Conservation (phyloP, 345 rosid genomes). For the Eucalyptus urophylla region DNA sequence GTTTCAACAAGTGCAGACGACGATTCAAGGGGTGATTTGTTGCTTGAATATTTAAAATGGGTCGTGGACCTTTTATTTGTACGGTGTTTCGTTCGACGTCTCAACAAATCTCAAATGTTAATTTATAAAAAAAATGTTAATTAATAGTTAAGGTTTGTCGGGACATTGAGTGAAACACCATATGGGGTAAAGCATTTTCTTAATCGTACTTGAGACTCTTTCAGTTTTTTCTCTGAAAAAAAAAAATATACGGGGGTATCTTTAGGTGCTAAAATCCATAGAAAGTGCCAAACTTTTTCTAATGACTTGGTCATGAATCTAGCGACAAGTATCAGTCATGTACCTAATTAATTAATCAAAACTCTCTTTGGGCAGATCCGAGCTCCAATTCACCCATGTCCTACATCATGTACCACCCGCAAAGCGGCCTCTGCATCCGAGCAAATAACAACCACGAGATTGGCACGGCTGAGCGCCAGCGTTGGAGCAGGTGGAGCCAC, state of each 20-base stretch:
- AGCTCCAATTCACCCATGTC: neutral
- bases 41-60: neutral
- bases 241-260: no score
- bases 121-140: neutral
- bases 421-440: slow-evolving; percentile 7
- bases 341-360: neutral
- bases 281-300: neutral
- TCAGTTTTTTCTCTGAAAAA: neutral
- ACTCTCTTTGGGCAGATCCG: slow-evolving; percentile 9
- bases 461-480: neutral
- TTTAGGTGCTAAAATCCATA: neutral
- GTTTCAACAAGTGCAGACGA: neutral
- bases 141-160: neutral
- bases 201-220: no score
- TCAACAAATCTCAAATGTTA: neutral
- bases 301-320: neutral
- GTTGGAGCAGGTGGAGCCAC: neutral
- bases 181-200: no score
- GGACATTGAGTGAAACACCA: neutral
- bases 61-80: neutral
- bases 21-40: neutral
- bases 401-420: slow-evolving; percentile 18
- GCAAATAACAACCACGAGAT: neutral
- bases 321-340: neutral
- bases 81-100: neutral